Evolutionary conservation across 1,284 basidiomycete species (phyloP), one percentile per base, ranked within the genome.

Genomic region (Cryptococcus sp.): DNA sequence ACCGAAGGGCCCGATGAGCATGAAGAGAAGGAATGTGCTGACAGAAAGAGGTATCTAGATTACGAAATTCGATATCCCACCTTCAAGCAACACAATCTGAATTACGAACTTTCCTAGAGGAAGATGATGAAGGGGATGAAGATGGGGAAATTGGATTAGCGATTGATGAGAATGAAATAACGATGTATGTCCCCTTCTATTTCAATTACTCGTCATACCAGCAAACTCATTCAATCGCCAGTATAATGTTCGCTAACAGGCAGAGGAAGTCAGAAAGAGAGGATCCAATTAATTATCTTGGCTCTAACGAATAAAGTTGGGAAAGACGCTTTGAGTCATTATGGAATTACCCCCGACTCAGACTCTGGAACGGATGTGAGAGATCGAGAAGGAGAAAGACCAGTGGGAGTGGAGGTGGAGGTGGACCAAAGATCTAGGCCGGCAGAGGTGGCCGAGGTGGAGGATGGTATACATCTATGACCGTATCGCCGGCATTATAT

Each of bases 61-160:
- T 91, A 16, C 80, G 83, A 59, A 85, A 88, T 64, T 90, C 88
- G 10, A 72, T 91, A 46, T 59, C 70, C 36, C 85, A 83, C 60
- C 74, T 91, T 37, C 76, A 74, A 54, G 73, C 78, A 46, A 87
- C 88, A 2, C 88, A 90, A 66, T 64, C 72, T 2, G 77, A 82
- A 50, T 74, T 91, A 19, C 65, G 74, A 40, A 78, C 80, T 44
- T 78, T 79, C 52, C 64, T 83, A 36, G 61, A 57, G 22, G 70
- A 79, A 25, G 80, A 78, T 9, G 61, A 78, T 7, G 64, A 75
- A 50, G 82, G 82, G 69, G 82, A 82, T 59, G 55, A 57, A 22
- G 66, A 67, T 58, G 65, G 77, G 3, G 81, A 80, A 49, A 70
- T 82, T 22, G 60, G 55, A n/a, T 67, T 79, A 32, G 82, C 81